Base-by-base conservation (phyloP, 495 filamentous ascomycete species). In the Neurospora sp. region DNA sequence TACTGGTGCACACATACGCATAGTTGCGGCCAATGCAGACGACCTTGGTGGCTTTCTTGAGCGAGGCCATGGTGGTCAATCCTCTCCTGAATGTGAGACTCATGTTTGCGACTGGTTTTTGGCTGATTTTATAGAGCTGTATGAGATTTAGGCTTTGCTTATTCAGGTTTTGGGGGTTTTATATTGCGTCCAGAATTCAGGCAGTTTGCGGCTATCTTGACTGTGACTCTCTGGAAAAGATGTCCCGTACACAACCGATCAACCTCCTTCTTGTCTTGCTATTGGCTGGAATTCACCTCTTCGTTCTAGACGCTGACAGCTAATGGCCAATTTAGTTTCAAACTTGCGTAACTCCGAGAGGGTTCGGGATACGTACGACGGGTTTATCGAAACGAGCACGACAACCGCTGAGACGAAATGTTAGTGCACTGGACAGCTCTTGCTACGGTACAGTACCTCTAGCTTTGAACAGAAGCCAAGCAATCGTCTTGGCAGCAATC, bases 21-120 rank as follows among this genome's bases (percentile, higher is more conserved):
- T 97, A 98, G 84, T 99, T 99, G 74, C 96, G 89, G 77, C 96
- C 96, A 81, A 99, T 97, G 85, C 96, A 98, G 80, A 97, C 92
- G 73, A 98, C 89, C 85, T 98, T 96, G 76, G 90, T 88, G 76
- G 90, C 91, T 74, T 92, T 91, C 80, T 87, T 87, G 65, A 91
- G 79, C 12, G 88, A 87, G 70, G 89, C 83, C 86, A 89, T 87
- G 69, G 86, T 85, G 70, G 84, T 81, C 77, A 87, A 74, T 22
- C 82, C 78, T 77, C 84, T 80, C 70, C 81, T 80, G 70, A 85
- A 76, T 68, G 82, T 69, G 59, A 72, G 41, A 16, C 27, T 41
- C 35, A 77, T 65, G 14, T 27, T 65, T 65, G 27, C 53, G 53
- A 35, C 27, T 16, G 27, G 53, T 8, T 61, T 31, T 61, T 16